These are phyloP conservation scores for Luffa aegyptiaca DNA, from an alignment of 306 rosid genomes.

Conservation along the genomic window DNA sequence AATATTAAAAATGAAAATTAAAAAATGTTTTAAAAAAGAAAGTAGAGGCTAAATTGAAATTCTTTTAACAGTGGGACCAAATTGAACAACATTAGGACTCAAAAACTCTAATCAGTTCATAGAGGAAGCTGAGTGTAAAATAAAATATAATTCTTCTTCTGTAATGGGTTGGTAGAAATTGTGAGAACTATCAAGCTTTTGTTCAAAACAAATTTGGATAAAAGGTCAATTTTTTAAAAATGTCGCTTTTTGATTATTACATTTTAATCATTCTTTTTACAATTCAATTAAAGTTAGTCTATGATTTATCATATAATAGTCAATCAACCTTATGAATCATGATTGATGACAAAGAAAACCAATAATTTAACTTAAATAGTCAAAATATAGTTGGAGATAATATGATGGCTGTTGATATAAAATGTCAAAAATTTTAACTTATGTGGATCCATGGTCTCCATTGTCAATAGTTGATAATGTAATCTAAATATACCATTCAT, in stretches of 20 bases:
- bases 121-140: too few species aligned
- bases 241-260: neutral
- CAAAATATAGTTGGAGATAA: neutral
- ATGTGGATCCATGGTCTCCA: neutral
- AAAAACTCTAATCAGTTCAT: too few species aligned
- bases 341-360: neutral
- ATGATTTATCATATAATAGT: neutral
- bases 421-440: neutral
- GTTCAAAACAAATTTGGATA: neutral
- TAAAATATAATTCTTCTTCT: neutral
- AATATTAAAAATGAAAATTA: too few species aligned
- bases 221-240: neutral
- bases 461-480: neutral
- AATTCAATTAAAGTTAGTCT: neutral
- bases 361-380: neutral
- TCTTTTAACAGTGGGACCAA: neutral
- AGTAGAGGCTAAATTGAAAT: too few species aligned
- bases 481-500: neutral
- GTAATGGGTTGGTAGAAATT: neutral
- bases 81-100: neutral
- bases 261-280: neutral
- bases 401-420: neutral
- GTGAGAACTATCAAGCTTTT: neutral
- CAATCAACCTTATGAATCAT: neutral
- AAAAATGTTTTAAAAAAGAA: too few species aligned